phyloP scores from a whole-genome alignment of 768 basidiomycete species.

The Lactarius quietus region DNA sequence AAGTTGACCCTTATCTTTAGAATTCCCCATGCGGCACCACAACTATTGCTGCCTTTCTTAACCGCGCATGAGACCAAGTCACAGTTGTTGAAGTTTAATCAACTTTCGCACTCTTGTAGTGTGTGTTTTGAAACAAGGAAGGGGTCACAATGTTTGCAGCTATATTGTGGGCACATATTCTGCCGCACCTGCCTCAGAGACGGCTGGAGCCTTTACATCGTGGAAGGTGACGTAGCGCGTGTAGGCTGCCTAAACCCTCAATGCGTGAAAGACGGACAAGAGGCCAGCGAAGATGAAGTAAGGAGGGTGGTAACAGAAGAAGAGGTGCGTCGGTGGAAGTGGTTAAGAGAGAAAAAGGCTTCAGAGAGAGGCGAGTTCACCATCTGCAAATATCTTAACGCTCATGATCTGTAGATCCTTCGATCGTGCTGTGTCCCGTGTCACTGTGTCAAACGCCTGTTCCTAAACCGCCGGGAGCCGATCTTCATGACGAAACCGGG shows the following conservation, averaged over 20 bases:
- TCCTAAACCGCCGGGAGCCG: conserved; percentile 44
- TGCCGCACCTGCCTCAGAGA: conserved; percentile 76
- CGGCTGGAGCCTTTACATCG: conserved; percentile 80
- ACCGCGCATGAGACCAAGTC: conserved; percentile 45
- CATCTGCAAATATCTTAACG: background rate
- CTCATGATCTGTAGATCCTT: conserved; percentile 52
- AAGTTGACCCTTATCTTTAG: conserved; percentile 32
- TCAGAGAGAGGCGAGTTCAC: conserved; percentile 59
- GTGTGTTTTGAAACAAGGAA: conserved; percentile 74
- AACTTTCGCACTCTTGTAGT: conserved; percentile 64
- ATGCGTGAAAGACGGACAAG: conserved; percentile 64
- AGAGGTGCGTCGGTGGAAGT: conserved; percentile 68
- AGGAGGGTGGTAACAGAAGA: conserved; percentile 62
- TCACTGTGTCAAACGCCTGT: conserved; percentile 79
- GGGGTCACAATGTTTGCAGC: conserved; percentile 67
- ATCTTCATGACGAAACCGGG: conserved; percentile 51
- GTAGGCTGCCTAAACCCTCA: conserved; percentile 80
- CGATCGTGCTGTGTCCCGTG: conserved; percentile 78
- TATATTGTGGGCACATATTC: conserved; percentile 76
- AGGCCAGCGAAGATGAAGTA: conserved; percentile 69
- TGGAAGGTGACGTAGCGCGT: conserved; percentile 68
- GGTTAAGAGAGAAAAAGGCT: conserved; percentile 68
- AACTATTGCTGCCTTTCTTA: conserved; percentile 47
- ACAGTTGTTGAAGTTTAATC: conserved; percentile 53
- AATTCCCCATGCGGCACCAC: conserved; percentile 56